Percentiles rank a stretch among this genome's conserved stretches.
Evolutionary conservation across 148 eudicot genomes (phyloP).

Genomic region (Rhododendron vialii): DNA sequence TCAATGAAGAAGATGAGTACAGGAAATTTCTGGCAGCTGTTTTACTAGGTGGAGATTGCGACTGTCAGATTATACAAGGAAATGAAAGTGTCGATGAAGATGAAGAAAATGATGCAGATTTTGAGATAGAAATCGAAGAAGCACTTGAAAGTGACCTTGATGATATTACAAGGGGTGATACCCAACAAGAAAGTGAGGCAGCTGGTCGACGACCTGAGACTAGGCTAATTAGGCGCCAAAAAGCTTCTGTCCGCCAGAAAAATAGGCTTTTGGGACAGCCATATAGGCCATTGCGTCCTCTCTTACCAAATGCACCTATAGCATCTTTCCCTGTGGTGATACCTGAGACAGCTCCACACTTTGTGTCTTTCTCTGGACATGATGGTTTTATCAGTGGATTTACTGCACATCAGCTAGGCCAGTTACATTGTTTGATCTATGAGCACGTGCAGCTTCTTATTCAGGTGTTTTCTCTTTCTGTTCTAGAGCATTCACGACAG

Average conservation of each 20-base stretch:
- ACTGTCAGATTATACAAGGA: slow-evolving; percentile 36
- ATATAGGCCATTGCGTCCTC: slow-evolving; percentile 64
- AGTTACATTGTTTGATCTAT: slow-evolving; percentile 67
- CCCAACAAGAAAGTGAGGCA: slow-evolving; percentile 29
- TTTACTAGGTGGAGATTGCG: slow-evolving; percentile 55
- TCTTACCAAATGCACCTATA: slow-evolving; percentile 47
- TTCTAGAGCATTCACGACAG: slow-evolving; percentile 65
- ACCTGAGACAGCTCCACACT: slow-evolving; percentile 23
- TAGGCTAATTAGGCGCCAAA: slow-evolving; percentile 61
- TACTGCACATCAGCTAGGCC: slow-evolving; percentile 77
- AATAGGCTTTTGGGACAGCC: slow-evolving; percentile 30
- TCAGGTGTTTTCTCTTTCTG: slow-evolving; percentile 78
- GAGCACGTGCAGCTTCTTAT: slow-evolving; percentile 95
- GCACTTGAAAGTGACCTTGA: slow-evolving; percentile 91
- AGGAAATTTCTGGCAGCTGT: slow-evolving; percentile 95
- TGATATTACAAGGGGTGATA: slow-evolving; percentile 31
- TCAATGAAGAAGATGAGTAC: slow-evolving; percentile 93
- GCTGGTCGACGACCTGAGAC: slow-evolving; percentile 69
- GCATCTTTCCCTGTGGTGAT: slow-evolving; percentile 32
- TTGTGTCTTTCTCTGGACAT: slow-evolving; percentile 29
- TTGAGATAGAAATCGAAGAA: slow-evolving; percentile 93
- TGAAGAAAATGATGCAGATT: slow-evolving; percentile 98
- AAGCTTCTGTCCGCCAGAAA: slow-evolving; percentile 28
- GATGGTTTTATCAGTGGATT: slow-evolving; percentile 45
- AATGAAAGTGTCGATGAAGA: slow-evolving; percentile 72